phyloP scores from a whole-genome alignment of 2,329 filamentous ascomycete genomes.

The Juglanconis sp. region DNA sequence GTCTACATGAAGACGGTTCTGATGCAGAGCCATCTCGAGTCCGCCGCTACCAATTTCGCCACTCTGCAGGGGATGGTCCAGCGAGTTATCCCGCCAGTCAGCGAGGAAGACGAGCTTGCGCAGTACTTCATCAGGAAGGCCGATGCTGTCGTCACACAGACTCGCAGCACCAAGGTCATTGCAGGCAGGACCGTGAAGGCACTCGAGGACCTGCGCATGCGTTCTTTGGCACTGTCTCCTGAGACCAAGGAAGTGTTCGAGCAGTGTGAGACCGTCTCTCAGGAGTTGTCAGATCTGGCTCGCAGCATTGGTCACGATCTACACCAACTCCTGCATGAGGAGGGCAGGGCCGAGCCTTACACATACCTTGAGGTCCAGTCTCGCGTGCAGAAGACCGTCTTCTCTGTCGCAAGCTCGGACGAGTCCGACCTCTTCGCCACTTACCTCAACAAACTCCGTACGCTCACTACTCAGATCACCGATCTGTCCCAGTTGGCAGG shows the following conservation, averaged over 20 bases:
- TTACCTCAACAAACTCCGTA: constrained; percentile 64
- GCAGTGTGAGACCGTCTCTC: constrained; percentile 61
- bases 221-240: constrained; percentile 69
- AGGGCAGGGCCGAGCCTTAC: constrained; percentile 66
- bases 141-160: constrained; percentile 70
- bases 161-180: constrained; percentile 79
- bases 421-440: constrained; percentile 69
- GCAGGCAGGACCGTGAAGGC: constrained; percentile 74
- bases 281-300: constrained; percentile 63
- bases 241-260: constrained; percentile 69
- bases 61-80: constrained; percentile 66
- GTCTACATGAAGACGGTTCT: constrained; percentile 73
- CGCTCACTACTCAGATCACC: constrained; percentile 60
- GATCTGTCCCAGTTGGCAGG: constrained; percentile 69
- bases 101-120: constrained; percentile 61
- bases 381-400: constrained; percentile 57
- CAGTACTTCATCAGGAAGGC: constrained; percentile 67
- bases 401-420: constrained; percentile 47
- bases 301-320: constrained; percentile 66
- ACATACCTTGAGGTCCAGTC: constrained; percentile 64
- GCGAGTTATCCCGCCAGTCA: constrained; percentile 53
- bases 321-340: constrained; percentile 65
- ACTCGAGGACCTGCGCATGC: constrained; percentile 71
- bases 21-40: constrained; percentile 80
- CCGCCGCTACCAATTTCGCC: constrained; percentile 64